A percentile compares a stretch with the other conserved stretches of the same genome.
Conservation (phyloP, 2,329 filamentous ascomycete genomes). For the Penicillium crustosum region DNA sequence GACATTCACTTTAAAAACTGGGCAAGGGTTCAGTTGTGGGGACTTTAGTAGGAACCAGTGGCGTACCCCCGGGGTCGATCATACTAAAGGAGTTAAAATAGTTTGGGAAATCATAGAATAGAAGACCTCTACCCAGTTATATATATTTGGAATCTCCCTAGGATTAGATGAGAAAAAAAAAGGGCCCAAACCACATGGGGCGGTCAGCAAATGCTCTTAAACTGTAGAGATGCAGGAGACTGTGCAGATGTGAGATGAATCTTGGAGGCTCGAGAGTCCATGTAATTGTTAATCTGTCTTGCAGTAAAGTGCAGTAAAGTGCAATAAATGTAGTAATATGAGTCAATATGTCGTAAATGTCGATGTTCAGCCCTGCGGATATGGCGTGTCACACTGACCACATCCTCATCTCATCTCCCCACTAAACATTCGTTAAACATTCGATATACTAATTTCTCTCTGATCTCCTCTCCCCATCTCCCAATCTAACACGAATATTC, state of each 20-base stretch:
- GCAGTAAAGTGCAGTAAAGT: no score
- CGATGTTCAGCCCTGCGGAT: neutral
- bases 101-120: neutral
- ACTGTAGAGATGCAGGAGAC: neutral
- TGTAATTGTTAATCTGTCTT: no score
- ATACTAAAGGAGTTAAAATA: neutral
- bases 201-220: conserved; percentile 2
- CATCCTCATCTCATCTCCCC: neutral
- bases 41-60: neutral
- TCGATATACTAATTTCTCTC: neutral
- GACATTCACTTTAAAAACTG: neutral
- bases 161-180: neutral
- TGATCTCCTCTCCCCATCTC: neutral
- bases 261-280: neutral
- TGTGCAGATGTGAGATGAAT: conserved; percentile 2
- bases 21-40: conserved; percentile 2
- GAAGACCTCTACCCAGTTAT: neutral
- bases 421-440: no score
- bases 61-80: conserved; percentile 9
- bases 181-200: neutral
- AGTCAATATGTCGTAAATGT: neutral
- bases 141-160: neutral
- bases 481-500: no score
- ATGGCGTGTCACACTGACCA: conserved; percentile 2
- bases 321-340: neutral